These are phyloP conservation scores for Anthostomella pinea DNA, from an alignment of 2,329 filamentous ascomycete genomes.

Conservation along the genomic window DNA sequence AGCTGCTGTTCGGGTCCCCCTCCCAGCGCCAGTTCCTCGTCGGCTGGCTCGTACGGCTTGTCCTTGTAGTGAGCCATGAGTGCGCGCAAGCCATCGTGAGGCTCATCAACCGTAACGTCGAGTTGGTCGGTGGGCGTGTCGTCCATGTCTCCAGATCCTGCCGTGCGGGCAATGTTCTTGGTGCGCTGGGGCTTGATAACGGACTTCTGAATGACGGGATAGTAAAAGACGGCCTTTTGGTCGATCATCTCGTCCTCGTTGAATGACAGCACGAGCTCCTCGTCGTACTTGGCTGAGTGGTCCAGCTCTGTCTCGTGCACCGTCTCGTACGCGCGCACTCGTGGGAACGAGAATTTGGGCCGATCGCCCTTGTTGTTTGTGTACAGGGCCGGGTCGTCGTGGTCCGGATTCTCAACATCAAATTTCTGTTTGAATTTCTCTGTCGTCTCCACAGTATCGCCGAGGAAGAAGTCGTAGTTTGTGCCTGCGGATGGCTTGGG, in stretches of 20 bases:
- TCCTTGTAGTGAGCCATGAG: slow-evolving; percentile 52
- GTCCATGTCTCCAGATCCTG: slow-evolving; percentile 45
- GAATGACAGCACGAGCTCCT: slow-evolving; percentile 60
- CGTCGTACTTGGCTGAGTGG: slow-evolving; percentile 58
- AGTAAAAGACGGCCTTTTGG: slow-evolving; percentile 63
- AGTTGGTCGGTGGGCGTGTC: slow-evolving; percentile 55
- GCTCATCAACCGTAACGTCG: slow-evolving; percentile 54
- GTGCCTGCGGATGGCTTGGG: slow-evolving; percentile 56
- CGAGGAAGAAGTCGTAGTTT: slow-evolving; percentile 67
- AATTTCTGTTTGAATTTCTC: slow-evolving; percentile 60
- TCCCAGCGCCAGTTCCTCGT: too few species aligned
- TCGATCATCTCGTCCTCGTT: slow-evolving; percentile 47
- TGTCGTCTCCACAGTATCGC: slow-evolving; percentile 45
- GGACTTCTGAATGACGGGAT: slow-evolving; percentile 64
- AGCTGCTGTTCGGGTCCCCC: slow-evolving; percentile 21
- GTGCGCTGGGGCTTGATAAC: slow-evolving; percentile 60
- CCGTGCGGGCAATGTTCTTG: slow-evolving; percentile 59
- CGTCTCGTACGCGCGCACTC: slow-evolving; percentile 64
- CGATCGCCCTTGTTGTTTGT: slow-evolving; percentile 46
- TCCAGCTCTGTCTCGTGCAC: slow-evolving; percentile 55
- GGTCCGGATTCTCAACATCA: slow-evolving; percentile 54
- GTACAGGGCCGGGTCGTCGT: slow-evolving; percentile 54
- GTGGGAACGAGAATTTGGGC: slow-evolving; percentile 58
- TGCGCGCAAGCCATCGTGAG: slow-evolving; percentile 50
- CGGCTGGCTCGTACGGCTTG: slow-evolving; percentile 45